Conservation (phyloP, 2,329 filamentous ascomycete genomes). For the Aspergillus novofumigatus region DNA sequence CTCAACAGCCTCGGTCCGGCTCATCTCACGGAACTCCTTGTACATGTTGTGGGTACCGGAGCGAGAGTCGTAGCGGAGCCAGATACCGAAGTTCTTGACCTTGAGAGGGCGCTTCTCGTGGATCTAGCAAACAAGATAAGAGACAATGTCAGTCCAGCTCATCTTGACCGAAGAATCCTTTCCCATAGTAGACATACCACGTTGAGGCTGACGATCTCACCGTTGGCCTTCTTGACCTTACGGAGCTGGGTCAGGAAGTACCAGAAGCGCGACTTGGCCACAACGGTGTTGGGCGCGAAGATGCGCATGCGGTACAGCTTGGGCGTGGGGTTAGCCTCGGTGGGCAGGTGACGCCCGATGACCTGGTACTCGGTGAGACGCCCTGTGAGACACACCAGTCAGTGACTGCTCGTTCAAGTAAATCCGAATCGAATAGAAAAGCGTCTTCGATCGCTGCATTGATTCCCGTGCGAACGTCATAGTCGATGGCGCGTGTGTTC, state of each 20-base stretch:
- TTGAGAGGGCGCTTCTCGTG: conserved; percentile 98
- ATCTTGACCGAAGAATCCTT: background rate
- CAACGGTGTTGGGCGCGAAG: conserved; percentile 95
- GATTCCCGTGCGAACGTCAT: conserved; percentile 13
- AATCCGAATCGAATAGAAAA: conserved; percentile 3
- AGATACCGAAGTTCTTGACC: conserved; percentile 99
- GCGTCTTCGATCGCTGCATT: conserved; percentile 10
- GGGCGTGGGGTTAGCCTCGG: conserved; percentile 92
- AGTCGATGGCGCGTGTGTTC: conserved; percentile 6
- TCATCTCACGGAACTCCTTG: conserved; percentile 99
- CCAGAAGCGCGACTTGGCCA: conserved; percentile 99
- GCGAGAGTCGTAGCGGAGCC: conserved; percentile 99
- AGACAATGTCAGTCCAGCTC: conserved; percentile 10
- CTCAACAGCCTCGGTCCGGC: conserved; percentile 90
- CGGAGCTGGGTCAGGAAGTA: conserved; percentile 99
- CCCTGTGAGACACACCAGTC: conserved; percentile 57
- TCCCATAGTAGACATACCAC: conserved; percentile 59
- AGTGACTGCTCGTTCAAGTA: conserved; percentile 21
- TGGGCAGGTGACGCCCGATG: conserved; percentile 98
- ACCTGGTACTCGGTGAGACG: conserved; percentile 99
- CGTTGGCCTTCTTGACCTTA: conserved; percentile 99
- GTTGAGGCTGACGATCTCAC: conserved; percentile 98
- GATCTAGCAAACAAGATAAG: conserved; percentile 57
- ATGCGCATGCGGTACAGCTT: conserved; percentile 99
- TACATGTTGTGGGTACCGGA: conserved; percentile 99